These are phyloP conservation scores for Phoma herbarum DNA, from an alignment of 2,329 filamentous ascomycete species.

Conservation along the genomic window DNA sequence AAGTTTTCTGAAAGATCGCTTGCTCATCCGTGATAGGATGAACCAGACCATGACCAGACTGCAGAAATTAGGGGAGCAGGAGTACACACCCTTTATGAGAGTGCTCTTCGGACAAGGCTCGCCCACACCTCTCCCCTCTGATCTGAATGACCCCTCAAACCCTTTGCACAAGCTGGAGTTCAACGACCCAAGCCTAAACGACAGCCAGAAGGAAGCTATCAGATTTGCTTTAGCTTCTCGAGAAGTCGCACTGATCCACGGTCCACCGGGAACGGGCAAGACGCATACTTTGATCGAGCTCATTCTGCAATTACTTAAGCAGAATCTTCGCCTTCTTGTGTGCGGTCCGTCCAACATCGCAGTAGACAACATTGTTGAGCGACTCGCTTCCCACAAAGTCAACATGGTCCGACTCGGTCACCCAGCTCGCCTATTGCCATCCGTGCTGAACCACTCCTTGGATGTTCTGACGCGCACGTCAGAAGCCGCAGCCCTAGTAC, in stretches of 20 bases:
- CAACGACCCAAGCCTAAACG: slow-evolving; percentile 65
- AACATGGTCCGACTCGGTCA: slow-evolving; percentile 91
- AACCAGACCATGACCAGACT: slow-evolving; percentile 70
- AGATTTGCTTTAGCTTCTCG: slow-evolving; percentile 83
- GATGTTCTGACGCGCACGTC: slow-evolving; percentile 91
- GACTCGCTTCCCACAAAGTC: slow-evolving; percentile 82
- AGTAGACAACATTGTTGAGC: slow-evolving; percentile 97
- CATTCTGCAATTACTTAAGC: slow-evolving; percentile 85
- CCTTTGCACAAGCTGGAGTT: slow-evolving; percentile 60
- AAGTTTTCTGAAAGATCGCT: not conserved
- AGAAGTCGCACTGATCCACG: slow-evolving; percentile 91
- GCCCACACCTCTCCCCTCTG: slow-evolving; percentile 59
- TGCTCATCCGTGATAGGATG: slow-evolving; percentile 57
- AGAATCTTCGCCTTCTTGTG: slow-evolving; percentile 80
- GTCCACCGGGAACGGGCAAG: slow-evolving; percentile 94
- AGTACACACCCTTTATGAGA: slow-evolving; percentile 66
- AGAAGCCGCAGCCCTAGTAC: slow-evolving; percentile 87
- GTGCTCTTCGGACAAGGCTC: slow-evolving; percentile 68
- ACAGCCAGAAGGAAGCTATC: slow-evolving; percentile 70
- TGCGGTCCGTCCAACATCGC: slow-evolving; percentile 97
- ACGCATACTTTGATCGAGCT: slow-evolving; percentile 96
- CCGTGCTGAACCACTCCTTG: slow-evolving; percentile 86
- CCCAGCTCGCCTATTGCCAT: slow-evolving; percentile 87
- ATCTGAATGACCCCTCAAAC: slow-evolving; percentile 54
- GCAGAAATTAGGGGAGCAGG: slow-evolving; percentile 63